Evolutionary conservation across 306 rosid species (phyloP).

Genomic region (Fragaria ananassa): DNA sequence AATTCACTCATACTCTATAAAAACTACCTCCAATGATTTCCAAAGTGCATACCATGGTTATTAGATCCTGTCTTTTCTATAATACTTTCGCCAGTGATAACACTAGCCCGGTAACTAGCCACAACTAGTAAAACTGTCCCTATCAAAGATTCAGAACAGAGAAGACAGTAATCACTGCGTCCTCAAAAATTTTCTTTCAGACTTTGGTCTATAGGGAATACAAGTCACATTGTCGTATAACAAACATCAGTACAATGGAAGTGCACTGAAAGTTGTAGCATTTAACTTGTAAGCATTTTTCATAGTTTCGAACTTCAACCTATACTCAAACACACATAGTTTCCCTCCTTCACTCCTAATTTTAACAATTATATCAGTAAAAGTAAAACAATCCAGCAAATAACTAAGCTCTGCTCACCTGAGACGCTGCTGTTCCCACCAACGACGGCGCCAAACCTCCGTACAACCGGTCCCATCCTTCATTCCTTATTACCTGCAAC

Average conservation of each 20-base stretch:
- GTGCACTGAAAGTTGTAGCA: background rate
- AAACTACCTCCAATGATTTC: background rate
- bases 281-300: background rate
- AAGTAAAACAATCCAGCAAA: constrained; percentile 12
- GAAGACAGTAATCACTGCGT: background rate
- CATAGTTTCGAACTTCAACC: background rate
- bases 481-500: constrained; percentile 70
- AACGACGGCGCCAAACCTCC: constrained; percentile 86
- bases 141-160: background rate
- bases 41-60: background rate
- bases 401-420: constrained; percentile 55
- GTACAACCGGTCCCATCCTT: constrained; percentile 88
- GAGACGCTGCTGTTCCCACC: constrained; percentile 87
- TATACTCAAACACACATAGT: background rate
- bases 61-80: background rate
- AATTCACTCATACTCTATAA: background rate
- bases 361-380: background rate
- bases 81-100: background rate
- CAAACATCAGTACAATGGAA: background rate
- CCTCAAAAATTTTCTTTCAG: background rate
- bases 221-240: background rate
- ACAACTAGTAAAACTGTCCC: background rate
- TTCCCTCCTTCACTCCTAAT: background rate
- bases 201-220: background rate
- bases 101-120: background rate